Evolutionary conservation across 140 eudicot species (phyloP).

Genomic region (Erigeron philadelphicus): DNA sequence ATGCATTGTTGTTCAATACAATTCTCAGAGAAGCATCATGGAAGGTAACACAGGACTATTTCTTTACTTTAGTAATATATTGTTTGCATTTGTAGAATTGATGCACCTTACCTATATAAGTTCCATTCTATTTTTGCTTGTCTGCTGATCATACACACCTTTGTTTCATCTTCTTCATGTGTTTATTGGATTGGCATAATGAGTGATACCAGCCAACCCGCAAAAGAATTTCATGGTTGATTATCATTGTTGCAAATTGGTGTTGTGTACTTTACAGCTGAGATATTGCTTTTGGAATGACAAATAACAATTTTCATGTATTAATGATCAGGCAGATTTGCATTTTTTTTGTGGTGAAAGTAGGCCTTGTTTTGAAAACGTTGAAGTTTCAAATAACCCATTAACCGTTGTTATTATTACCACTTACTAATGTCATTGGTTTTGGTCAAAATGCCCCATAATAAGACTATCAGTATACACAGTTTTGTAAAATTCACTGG

Average conservation of each 20-base stretch:
- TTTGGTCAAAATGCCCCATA: no score
- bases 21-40: conserved; percentile 45
- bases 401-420: no score
- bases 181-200: neutral
- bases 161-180: neutral
- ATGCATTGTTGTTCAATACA: conserved; percentile 58
- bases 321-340: no score
- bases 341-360: no score
- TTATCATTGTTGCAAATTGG: neutral
- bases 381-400: no score
- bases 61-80: neutral
- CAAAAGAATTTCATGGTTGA: neutral
- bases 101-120: no score
- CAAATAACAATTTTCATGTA: neutral
- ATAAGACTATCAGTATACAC: no score
- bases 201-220: neutral
- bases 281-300: neutral
- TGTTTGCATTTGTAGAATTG: neutral
- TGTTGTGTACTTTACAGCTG: neutral
- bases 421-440: no score
- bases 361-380: no score
- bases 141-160: neutral
- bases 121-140: neutral
- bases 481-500: no score
- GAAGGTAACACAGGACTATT: conserved; percentile 35